Evolutionary conservation across 768 basidiomycete species (phyloP).

Genomic region (Lactifluus pinguis): DNA sequence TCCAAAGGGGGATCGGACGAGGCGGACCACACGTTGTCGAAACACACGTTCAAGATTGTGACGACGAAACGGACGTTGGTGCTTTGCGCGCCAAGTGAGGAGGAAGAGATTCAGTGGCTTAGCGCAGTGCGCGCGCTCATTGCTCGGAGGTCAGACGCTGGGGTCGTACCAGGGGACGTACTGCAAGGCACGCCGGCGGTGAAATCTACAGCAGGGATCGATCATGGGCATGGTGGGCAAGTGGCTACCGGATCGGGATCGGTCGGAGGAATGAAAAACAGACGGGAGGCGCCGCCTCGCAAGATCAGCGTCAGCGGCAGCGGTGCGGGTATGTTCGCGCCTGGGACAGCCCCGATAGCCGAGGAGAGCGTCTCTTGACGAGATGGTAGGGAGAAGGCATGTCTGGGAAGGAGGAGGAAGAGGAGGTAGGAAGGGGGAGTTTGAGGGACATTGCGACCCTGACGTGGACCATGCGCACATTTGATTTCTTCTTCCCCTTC

Average conservation of each 20-base stretch:
- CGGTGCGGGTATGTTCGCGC: conserved; percentile 20
- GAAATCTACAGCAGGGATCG: conserved; percentile 12
- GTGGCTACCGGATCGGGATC: conserved; percentile 19
- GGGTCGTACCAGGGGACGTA: conserved; percentile 27
- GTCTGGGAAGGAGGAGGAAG: neutral
- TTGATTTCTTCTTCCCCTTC: neutral
- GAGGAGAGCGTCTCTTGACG: conserved; percentile 18
- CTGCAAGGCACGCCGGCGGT: conserved; percentile 16
- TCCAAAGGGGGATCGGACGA: conserved; percentile 36
- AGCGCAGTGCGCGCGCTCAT: conserved; percentile 90
- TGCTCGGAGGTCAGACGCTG: conserved; percentile 45
- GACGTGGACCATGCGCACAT: neutral
- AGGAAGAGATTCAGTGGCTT: conserved; percentile 98
- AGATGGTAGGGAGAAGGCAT: no score
- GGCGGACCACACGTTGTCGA: conserved; percentile 26
- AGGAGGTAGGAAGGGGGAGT: neutral
- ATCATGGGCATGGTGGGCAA: conserved; percentile 13
- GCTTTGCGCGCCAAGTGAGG: conserved; percentile 90
- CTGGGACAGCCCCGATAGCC: conserved; percentile 20
- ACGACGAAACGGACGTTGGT: conserved; percentile 86
- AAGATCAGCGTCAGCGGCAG: conserved; percentile 28
- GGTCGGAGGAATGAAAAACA: conserved; percentile 21
- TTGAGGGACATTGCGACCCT: neutral
- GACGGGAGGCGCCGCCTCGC: conserved; percentile 25
- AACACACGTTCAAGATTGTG: conserved; percentile 88